Percentiles rank a stretch among this genome's conserved stretches.
phyloP scores from a whole-genome alignment of 495 filamentous ascomycete genomes.

The Filosporella fistucella region DNA sequence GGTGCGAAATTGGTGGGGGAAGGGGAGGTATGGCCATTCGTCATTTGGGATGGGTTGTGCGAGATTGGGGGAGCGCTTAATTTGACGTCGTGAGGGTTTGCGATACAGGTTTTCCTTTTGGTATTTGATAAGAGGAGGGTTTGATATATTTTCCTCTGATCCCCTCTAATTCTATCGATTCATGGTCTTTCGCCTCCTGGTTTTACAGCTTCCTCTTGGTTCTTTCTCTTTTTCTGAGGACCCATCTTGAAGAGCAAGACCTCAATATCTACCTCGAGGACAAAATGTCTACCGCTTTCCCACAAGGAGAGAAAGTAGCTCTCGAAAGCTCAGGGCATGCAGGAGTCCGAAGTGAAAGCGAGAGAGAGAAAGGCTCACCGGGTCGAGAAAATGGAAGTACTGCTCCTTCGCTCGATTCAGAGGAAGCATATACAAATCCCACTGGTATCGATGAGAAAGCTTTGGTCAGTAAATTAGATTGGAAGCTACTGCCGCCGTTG shows the following conservation, averaged over 20 bases:
- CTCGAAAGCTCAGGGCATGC: not conserved
- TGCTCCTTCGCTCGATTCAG: constrained; percentile 11
- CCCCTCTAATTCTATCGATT: not conserved
- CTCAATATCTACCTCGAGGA: too few species aligned
- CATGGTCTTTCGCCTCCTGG: not conserved
- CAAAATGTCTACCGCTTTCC: too few species aligned
- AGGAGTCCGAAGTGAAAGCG: not conserved
- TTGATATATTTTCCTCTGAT: too few species aligned
- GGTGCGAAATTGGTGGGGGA: too few species aligned
- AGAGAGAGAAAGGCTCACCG: not conserved
- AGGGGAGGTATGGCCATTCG: too few species aligned
- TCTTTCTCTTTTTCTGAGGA: not conserved
- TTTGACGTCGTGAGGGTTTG: too few species aligned
- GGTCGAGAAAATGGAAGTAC: constrained; percentile 8
- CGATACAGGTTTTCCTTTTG: too few species aligned
- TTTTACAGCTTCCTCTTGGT: not conserved
- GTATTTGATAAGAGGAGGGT: too few species aligned
- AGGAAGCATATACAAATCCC: constrained; percentile 23
- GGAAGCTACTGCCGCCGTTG: constrained; percentile 58
- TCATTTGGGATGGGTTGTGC: too few species aligned
- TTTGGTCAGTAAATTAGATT: constrained; percentile 62
- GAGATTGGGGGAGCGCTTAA: too few species aligned
- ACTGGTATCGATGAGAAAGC: constrained; percentile 52
- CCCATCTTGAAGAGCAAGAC: too few species aligned
- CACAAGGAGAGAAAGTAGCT: too few species aligned